A percentile compares a stretch with the other conserved stretches of the same genome.
phyloP scores from a whole-genome alignment of 352 stramenopile genomes.

The Globisporangium nodosum region DNA sequence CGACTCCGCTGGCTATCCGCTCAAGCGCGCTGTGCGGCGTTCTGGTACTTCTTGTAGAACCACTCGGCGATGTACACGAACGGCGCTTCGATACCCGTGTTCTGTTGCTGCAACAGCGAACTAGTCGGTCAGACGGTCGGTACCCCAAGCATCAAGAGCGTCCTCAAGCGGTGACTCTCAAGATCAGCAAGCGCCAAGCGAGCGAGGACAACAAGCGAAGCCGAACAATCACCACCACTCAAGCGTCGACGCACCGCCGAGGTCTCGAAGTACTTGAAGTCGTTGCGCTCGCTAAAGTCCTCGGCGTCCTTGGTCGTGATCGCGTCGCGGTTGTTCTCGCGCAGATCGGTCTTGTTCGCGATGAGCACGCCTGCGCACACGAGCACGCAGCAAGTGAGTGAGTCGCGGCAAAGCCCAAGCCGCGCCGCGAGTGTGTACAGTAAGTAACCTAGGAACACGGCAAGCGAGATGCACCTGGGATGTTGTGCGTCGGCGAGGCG shows the following conservation, averaged over 20 bases:
- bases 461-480: slow-evolving; percentile 32
- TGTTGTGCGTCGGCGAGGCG: slow-evolving; percentile 68
- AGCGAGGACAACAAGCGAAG: background rate
- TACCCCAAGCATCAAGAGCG: background rate
- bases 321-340: slow-evolving; percentile 72
- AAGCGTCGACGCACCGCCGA: slow-evolving; percentile 41
- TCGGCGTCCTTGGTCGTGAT: slow-evolving; percentile 65
- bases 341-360: slow-evolving; percentile 75
- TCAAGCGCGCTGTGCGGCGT: slow-evolving; percentile 46
- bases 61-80: slow-evolving; percentile 78
- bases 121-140: background rate
- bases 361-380: slow-evolving; percentile 45
- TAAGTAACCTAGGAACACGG: background rate
- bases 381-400: background rate
- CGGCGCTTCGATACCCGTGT: slow-evolving; percentile 61
- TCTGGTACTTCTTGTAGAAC: slow-evolving; percentile 85
- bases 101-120: slow-evolving; percentile 48
- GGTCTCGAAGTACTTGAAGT: slow-evolving; percentile 81
- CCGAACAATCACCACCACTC: background rate
- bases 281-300: slow-evolving; percentile 64
- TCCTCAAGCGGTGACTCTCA: background rate
- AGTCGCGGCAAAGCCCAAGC: background rate
- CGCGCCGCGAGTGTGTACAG: background rate
- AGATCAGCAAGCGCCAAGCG: background rate
- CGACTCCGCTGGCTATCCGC: background rate